Conservation (phyloP, 1,284 basidiomycete species). For the Schizophyllum amplum region DNA sequence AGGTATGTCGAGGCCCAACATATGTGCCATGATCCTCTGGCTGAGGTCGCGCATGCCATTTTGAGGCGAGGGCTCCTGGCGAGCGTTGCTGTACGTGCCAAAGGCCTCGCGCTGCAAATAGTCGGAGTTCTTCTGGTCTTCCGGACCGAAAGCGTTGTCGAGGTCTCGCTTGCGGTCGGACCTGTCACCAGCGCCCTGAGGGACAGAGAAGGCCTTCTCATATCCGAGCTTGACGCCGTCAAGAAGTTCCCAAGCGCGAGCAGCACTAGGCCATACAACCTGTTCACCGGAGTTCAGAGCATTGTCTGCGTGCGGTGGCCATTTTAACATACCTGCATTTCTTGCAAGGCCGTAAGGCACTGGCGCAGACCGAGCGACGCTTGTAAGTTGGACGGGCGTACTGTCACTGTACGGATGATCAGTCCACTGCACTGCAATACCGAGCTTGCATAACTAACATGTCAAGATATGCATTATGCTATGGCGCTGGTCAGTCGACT, state of each 20-base stretch:
- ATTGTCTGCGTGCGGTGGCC: neutral
- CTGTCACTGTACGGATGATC: constrained; percentile 40
- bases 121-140: constrained; percentile 32
- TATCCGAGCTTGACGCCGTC: constrained; percentile 58
- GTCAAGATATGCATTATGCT: constrained; percentile 81
- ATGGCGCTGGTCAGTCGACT: constrained; percentile 9
- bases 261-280: constrained; percentile 67
- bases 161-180: constrained; percentile 51
- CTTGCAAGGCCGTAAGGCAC: constrained; percentile 58
- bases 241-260: constrained; percentile 61
- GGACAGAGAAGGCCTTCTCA: constrained; percentile 32
- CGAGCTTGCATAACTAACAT: constrained; percentile 42
- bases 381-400: constrained; percentile 62
- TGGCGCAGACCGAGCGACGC: constrained; percentile 60
- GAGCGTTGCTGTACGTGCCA: constrained; percentile 16
- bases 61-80: neutral
- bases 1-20: constrained; percentile 56
- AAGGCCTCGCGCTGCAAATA: constrained; percentile 37
- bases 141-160: constrained; percentile 56
- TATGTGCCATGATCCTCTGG: constrained; percentile 60
- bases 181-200: constrained; percentile 21
- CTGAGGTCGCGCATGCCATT: constrained; percentile 48
- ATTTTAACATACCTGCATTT: constrained; percentile 49
- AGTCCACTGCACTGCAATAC: constrained; percentile 7
- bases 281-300: constrained; percentile 17